These are phyloP conservation scores for Coemansia sp. DNA, from an alignment of 192 early-diverging fungal genomes.

Conservation along the genomic window DNA sequence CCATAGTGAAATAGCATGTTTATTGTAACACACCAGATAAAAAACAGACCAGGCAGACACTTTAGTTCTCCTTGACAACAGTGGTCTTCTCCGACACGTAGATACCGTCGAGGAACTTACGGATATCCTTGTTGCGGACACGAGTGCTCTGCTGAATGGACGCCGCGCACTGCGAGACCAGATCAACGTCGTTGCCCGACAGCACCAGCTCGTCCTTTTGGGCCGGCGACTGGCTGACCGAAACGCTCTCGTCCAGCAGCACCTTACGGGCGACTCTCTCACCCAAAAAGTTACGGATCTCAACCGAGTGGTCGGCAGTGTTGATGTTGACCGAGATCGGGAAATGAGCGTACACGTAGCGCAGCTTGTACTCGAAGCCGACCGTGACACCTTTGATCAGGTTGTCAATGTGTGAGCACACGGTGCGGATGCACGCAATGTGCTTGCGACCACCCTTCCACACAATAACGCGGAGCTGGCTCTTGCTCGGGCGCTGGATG, in stretches of 20 bases:
- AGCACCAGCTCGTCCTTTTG: constrained; percentile 96
- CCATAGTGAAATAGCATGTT: too few relatives aligned
- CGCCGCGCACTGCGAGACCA: constrained; percentile 95
- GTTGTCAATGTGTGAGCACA: constrained; percentile 94
- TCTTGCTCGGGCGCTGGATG: constrained; percentile 66
- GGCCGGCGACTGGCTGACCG: constrained; percentile 69
- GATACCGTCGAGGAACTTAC: constrained; percentile 99
- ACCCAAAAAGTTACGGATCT: constrained; percentile 99
- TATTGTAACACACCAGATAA: too few relatives aligned
- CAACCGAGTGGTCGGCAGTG: constrained; percentile 72
- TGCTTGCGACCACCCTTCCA: constrained; percentile 98
- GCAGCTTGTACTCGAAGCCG: constrained; percentile 99
- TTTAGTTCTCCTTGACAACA: constrained; percentile 60
- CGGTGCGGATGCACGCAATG: constrained; percentile 96
- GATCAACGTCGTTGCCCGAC: constrained; percentile 89
- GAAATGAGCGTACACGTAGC: constrained; percentile 98
- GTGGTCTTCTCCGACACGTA: constrained; percentile 86
- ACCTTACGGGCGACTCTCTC: constrained; percentile 90
- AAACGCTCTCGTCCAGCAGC: constrained; percentile 82
- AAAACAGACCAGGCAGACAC: too few relatives aligned
- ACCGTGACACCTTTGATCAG: constrained; percentile 98
- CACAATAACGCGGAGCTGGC: constrained; percentile 82
- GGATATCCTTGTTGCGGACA: constrained; percentile 99
- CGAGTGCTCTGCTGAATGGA: constrained; percentile 91
- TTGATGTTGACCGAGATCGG: constrained; percentile 95